Percentiles rank a stretch among this genome's conserved stretches.
Conservation (phyloP, 2,329 filamentous ascomycete species). For the Gyromitra esculenta region DNA sequence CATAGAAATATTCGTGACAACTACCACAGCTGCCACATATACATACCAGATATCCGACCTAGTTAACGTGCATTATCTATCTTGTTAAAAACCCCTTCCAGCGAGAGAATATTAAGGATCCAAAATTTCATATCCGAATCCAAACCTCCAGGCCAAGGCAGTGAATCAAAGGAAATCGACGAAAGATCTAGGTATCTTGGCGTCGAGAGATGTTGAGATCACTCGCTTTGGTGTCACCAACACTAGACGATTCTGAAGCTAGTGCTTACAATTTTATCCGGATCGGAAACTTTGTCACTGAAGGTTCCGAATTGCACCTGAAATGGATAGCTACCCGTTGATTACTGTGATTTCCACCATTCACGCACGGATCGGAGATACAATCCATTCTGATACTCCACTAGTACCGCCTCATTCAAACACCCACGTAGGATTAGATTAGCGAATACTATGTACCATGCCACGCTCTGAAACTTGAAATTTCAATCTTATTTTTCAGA, state of each 20-base stretch:
- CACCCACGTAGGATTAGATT: constrained; percentile 1
- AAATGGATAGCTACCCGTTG: neutral
- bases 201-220: neutral
- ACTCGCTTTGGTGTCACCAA: neutral
- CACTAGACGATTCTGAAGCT: neutral
- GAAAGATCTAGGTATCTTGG: neutral
- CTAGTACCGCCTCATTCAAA: neutral
- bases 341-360: neutral
- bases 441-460: constrained; percentile 2
- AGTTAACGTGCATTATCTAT: too few species aligned
- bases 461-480: constrained; percentile 6
- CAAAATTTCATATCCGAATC: neutral
- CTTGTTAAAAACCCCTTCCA: too few species aligned
- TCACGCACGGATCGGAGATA: neutral
- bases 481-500: constrained; percentile 7
- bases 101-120: too few species aligned
- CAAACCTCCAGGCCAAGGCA: neutral
- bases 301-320: neutral
- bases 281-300: neutral
- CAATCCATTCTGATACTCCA: neutral
- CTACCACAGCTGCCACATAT: too few species aligned
- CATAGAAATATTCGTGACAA: too few species aligned
- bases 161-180: neutral
- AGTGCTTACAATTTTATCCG: neutral
- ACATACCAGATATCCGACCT: too few species aligned